Percentiles rank a stretch among this genome's conserved stretches.
Evolutionary conservation across 768 basidiomycete species (phyloP).

Genomic region (Cystofilobasidium macerans): DNA sequence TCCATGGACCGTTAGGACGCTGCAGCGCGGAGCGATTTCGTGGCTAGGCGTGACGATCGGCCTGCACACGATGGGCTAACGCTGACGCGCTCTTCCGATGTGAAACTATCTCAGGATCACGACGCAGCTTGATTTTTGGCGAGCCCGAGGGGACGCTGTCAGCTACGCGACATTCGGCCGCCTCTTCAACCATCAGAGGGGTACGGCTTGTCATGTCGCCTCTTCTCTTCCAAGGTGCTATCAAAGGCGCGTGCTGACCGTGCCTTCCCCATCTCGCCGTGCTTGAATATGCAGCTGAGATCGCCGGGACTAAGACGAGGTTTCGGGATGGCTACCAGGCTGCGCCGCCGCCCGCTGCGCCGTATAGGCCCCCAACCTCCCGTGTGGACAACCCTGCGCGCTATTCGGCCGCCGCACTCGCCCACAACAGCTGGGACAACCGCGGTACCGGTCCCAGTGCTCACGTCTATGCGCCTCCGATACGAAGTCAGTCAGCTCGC

Average conservation of each 20-base stretch:
- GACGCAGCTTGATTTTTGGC: conserved; percentile 8
- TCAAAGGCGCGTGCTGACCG: conserved; percentile 1
- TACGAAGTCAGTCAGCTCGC: no score
- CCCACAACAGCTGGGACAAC: conserved; percentile 4
- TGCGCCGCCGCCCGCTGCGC: not conserved
- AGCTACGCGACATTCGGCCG: not conserved
- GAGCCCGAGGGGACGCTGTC: not conserved
- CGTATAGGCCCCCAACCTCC: not conserved
- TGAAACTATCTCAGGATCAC: not conserved
- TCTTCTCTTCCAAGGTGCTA: not conserved
- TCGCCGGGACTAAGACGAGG: not conserved
- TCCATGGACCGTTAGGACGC: not conserved
- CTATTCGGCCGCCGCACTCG: not conserved
- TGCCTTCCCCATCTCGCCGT: not conserved
- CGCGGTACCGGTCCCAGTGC: not conserved
- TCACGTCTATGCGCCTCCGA: no score
- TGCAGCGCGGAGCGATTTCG: not conserved
- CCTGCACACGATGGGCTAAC: conserved; percentile 1
- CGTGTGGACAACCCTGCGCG: not conserved
- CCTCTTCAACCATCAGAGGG: not conserved
- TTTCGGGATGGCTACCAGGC: not conserved
- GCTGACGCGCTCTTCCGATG: not conserved
- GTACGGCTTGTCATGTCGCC: not conserved
- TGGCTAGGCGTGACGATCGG: no score
- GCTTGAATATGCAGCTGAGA: not conserved